A percentile compares a stretch with the other conserved stretches of the same genome.
phyloP scores from a whole-genome alignment of 1,139 yeast species.

The Taphrina populina region DNA sequence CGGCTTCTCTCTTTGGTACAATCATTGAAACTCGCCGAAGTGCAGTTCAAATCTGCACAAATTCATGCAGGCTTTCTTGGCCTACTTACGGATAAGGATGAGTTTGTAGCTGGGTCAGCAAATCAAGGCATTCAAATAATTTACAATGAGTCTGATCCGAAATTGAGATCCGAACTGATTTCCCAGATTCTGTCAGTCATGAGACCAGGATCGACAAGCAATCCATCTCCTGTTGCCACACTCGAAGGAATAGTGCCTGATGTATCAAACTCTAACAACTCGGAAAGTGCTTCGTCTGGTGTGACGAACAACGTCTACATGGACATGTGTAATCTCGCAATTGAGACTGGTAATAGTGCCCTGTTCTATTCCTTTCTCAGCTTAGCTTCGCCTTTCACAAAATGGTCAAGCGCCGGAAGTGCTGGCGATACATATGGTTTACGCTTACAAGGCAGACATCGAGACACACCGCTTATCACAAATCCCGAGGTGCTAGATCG shows the following conservation, averaged over 20 bases:
- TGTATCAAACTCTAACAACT: constrained; percentile 75
- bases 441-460: constrained; percentile 77
- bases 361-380: constrained; percentile 92
- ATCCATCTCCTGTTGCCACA: constrained; percentile 48
- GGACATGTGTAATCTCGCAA: constrained; percentile 56
- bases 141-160: constrained; percentile 72
- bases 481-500: constrained; percentile 58
- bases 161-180: constrained; percentile 69
- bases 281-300: constrained; percentile 83
- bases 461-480: constrained; percentile 63
- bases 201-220: constrained; percentile 46
- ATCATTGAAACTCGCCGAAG: constrained; percentile 58
- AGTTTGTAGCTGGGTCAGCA: constrained; percentile 84
- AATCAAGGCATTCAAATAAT: constrained; percentile 81
- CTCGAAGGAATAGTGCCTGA: too few species aligned
- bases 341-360: constrained; percentile 68
- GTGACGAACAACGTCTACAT: constrained; percentile 41
- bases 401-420: constrained; percentile 92
- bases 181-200: constrained; percentile 74
- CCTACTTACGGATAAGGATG: constrained; percentile 42
- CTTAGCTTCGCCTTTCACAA: constrained; percentile 77
- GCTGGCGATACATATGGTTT: constrained; percentile 93
- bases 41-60: constrained; percentile 53
- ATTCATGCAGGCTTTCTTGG: constrained; percentile 64
- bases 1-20: constrained; percentile 83